These are phyloP conservation scores for Fraxinus quadrangulata DNA, from an alignment of 257 asterid species.

Conservation along the genomic window DNA sequence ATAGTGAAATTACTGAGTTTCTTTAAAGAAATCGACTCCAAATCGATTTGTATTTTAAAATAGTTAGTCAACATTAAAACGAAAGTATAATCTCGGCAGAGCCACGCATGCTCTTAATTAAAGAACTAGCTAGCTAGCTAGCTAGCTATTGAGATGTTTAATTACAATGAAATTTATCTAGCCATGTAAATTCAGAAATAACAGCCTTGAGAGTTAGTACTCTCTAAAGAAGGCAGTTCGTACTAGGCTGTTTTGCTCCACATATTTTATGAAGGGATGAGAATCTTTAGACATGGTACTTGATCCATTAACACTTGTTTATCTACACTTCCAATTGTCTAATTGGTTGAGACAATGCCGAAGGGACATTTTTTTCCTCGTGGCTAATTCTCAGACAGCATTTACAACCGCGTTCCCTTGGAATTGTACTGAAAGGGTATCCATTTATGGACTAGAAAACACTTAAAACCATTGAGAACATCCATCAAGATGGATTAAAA, in stretches of 20 bases:
- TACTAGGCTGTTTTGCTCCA: conserved; percentile 4
- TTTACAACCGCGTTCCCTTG: not conserved
- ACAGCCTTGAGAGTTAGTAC: not conserved
- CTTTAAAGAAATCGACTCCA: too few relatives aligned
- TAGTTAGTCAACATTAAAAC: too few relatives aligned
- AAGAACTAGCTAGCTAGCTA: not conserved
- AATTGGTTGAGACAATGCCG: conserved; percentile 22
- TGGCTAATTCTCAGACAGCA: conserved; percentile 28
- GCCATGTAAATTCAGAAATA: not conserved
- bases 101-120: too few relatives aligned
- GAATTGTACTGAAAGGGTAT: not conserved
- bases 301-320: conserved; percentile 1
- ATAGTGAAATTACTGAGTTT: too few relatives aligned
- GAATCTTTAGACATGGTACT: conserved; percentile 7
- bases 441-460: not conserved
- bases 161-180: not conserved
- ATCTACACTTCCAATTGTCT: conserved; percentile 3
- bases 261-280: conserved; percentile 16
- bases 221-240: not conserved
- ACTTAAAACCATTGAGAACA: not conserved
- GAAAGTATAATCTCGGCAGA: too few relatives aligned
- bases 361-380: conserved; percentile 22
- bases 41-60: too few relatives aligned
- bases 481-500: not conserved
- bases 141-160: not conserved